Base-by-base conservation (phyloP, 306 rosid genomes). In the Begonia fuchsioides region DNA sequence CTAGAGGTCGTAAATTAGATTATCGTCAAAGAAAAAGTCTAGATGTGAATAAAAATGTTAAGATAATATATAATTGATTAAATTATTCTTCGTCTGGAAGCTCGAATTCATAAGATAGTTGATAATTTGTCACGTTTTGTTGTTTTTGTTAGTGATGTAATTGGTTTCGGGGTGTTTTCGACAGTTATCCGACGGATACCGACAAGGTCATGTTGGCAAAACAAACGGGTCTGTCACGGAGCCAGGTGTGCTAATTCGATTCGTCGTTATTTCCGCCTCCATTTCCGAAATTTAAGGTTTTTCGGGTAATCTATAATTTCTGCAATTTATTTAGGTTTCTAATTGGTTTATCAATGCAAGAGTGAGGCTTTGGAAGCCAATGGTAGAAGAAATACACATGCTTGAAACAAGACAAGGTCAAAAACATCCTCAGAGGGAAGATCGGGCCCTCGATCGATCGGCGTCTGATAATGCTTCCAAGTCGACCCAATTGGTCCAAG, bases 281-380 rank as follows among this genome's bases (percentile, higher is more conserved):
- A 26, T 26, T 26, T 26, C 8, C 35, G 5, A 26, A 26, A 26
- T 26, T 26, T 26, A 26, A 26, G 5, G 0, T 26, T 26, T 26
- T 26, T 26, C 1, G n/a, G 5, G 35, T 26, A 26, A 5, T 26
- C 35, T 26, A 26, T 26, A 26, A 3, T 26, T 6, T 16, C 47
- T 48, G 17, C n/a, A n/a, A n/a, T n/a, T 50, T 11, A 50, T 6
- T 2, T 46, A 87, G 96, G 94, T 87, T 43, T 87, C 96, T 2
- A 87, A 87, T 60, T 87, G 96, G 96, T 87, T 87, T 54, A 87
- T 87, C 43, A 87, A 87, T 62, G 96, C 96, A 51, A 80, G 96
- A 64, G 96, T 87, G 40, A 74, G 96, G 75, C 82, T 87, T 0
- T 87, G 96, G 96, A 87, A 87, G 58, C 96, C 96, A 20, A 83